Percentiles rank a stretch among this genome's conserved stretches.
These are phyloP conservation scores for Pichia rugopelliculosa DNA, from an alignment of 805 yeast genomes.

Conservation along the genomic window DNA sequence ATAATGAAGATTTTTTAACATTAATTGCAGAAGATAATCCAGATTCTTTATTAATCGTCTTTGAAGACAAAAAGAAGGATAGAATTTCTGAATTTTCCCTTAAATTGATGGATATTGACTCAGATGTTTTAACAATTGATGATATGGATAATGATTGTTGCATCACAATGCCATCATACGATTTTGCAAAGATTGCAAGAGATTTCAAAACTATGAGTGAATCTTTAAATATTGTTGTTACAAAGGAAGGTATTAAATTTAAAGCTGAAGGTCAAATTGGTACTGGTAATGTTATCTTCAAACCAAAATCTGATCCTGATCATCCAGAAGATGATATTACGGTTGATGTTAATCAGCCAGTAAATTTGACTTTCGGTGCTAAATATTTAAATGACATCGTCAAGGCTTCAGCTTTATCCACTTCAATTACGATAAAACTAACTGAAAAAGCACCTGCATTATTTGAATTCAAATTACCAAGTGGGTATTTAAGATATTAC, in stretches of 20 bases:
- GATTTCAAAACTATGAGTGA: slow-evolving; percentile 85
- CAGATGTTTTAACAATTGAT: slow-evolving; percentile 88
- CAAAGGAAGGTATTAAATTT: slow-evolving; percentile 88
- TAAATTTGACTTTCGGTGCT: slow-evolving; percentile 82
- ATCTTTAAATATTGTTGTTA: slow-evolving; percentile 75
- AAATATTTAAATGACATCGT: slow-evolving; percentile 87
- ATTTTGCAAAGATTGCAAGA: slow-evolving; percentile 82
- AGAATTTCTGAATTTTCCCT: slow-evolving; percentile 86
- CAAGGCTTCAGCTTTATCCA: slow-evolving; percentile 77
- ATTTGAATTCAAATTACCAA: slow-evolving; percentile 83
- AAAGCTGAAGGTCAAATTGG: slow-evolving; percentile 89
- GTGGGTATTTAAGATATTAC: slow-evolving; percentile 92
- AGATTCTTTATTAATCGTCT: slow-evolving; percentile 68
- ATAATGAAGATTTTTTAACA: slow-evolving; percentile 80
- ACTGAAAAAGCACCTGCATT: slow-evolving; percentile 90
- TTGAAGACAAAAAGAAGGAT: slow-evolving; percentile 88
- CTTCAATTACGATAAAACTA: slow-evolving; percentile 73
- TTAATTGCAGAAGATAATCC: slow-evolving; percentile 74
- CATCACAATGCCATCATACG: slow-evolving; percentile 79
- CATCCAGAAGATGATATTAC: slow-evolving; percentile 66
- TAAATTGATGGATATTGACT: slow-evolving; percentile 93
- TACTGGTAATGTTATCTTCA: slow-evolving; percentile 75
- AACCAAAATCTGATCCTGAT: slow-evolving; percentile 78
- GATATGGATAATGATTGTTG: slow-evolving; percentile 88
- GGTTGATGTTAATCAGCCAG: slow-evolving; percentile 79